Conservation (phyloP, 2,329 filamentous ascomycete species). For the Claviceps purpurea region DNA sequence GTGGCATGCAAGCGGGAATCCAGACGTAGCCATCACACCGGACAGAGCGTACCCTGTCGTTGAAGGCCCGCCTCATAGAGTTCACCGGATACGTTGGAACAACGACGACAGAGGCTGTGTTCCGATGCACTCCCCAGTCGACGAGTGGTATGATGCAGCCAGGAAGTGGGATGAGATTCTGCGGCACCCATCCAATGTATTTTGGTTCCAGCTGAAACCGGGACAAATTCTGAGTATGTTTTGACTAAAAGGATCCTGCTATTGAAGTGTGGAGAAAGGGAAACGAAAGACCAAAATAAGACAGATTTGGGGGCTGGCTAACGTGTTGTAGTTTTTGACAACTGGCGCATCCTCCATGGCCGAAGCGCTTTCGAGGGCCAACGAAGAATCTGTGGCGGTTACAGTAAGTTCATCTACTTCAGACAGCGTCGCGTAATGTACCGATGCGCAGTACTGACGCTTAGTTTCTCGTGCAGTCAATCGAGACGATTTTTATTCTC, state of each 20-base stretch:
- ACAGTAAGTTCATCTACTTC: slow-evolving; percentile 46
- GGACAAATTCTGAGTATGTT: slow-evolving; percentile 60
- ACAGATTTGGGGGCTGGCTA: background rate
- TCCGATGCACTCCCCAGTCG: slow-evolving; percentile 36
- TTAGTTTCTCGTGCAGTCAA: slow-evolving; percentile 39
- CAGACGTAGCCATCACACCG: slow-evolving; percentile 68
- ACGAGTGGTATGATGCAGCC: slow-evolving; percentile 69
- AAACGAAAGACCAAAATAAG: no score
- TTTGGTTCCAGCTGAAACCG: slow-evolving; percentile 69
- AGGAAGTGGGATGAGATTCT: slow-evolving; percentile 60
- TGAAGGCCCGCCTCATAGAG: slow-evolving; percentile 33
- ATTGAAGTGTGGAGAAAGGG: no score
- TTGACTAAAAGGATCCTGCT: background rate
- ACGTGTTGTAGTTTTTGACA: slow-evolving; percentile 63
- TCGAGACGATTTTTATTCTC: slow-evolving; percentile 67
- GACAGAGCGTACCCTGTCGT: slow-evolving; percentile 59
- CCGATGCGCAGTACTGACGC: background rate
- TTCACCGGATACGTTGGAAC: slow-evolving; percentile 74
- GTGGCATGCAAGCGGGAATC: slow-evolving; percentile 82
- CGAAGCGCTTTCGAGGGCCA: slow-evolving; percentile 70
- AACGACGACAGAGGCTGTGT: slow-evolving; percentile 72
- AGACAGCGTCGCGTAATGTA: background rate
- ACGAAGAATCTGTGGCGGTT: slow-evolving; percentile 80
- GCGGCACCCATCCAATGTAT: slow-evolving; percentile 50
- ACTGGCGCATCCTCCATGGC: slow-evolving; percentile 89